Conservation (phyloP, 345 rosid genomes). For the Erodium maritimum region DNA sequence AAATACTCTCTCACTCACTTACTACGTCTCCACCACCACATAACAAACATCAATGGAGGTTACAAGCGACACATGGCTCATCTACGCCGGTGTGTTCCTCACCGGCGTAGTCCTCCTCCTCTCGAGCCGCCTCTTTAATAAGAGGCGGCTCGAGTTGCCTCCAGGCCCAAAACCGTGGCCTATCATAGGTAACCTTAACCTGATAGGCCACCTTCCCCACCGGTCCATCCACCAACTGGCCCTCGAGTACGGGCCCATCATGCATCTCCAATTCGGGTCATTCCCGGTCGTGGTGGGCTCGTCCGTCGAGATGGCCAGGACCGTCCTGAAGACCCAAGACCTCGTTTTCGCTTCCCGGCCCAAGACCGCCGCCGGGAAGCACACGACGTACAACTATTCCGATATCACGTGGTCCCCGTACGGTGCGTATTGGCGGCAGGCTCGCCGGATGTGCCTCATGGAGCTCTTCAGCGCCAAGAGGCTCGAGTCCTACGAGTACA, state of each 20-base stretch:
- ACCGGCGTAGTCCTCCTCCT: too few relatives aligned
- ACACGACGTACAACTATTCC: conserved; percentile 41
- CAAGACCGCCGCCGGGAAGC: conserved; percentile 34
- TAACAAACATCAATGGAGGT: too few relatives aligned
- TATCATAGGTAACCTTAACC: conserved; percentile 44
- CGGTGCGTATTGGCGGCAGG: conserved; percentile 45
- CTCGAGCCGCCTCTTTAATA: too few relatives aligned
- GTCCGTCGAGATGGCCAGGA: conserved; percentile 32
- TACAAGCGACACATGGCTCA: too few relatives aligned
- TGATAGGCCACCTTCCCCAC: conserved; percentile 44
- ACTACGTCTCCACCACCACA: too few relatives aligned
- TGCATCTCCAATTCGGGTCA: conserved; percentile 44
- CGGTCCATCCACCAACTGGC: conserved; percentile 37
- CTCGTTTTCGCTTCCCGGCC: conserved; percentile 28
- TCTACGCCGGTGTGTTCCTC: too few relatives aligned
- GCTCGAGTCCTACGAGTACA: conserved; percentile 34
- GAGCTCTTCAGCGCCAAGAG: conserved; percentile 38
- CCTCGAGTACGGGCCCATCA: conserved; percentile 35
- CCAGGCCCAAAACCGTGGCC: conserved; percentile 63
- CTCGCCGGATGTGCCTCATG: conserved; percentile 32
- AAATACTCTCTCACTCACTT: too few relatives aligned
- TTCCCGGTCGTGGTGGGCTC: conserved; percentile 35
- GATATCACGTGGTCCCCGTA: conserved; percentile 41
- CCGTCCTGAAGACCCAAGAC: conserved; percentile 35
- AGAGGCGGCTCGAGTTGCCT: conserved; percentile 18